Percentiles rank a stretch among this genome's conserved stretches.
Evolutionary conservation across 2,329 filamentous ascomycete species (phyloP).

Genomic region (Fusarium sp.): DNA sequence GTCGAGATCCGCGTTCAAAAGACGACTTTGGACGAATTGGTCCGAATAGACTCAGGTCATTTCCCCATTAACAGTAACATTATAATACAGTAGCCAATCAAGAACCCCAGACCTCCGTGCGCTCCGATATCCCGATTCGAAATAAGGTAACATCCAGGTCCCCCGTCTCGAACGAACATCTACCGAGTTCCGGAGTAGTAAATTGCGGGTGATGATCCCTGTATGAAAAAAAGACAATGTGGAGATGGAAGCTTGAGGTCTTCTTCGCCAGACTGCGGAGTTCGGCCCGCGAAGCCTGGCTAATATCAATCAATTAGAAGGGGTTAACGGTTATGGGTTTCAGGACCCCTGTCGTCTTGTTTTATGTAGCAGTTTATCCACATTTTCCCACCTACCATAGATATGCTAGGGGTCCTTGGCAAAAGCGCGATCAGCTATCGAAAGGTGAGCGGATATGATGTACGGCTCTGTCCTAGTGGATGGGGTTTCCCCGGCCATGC

Average conservation of each 20-base stretch:
- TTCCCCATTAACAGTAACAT: background rate
- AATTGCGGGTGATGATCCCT: conserved; percentile 5
- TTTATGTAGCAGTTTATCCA: conserved; percentile 10
- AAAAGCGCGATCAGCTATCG: background rate
- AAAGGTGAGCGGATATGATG: conserved; percentile 5
- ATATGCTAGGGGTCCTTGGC: background rate
- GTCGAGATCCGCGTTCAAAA: background rate
- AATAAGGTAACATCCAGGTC: background rate
- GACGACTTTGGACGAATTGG: background rate
- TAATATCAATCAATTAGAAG: background rate
- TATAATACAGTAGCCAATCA: conserved; percentile 9
- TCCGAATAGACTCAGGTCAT: conserved; percentile 4
- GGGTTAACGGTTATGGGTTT: conserved; percentile 9
- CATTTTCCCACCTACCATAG: conserved; percentile 30
- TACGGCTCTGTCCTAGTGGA: conserved; percentile 4
- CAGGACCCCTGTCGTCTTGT: conserved; percentile 9
- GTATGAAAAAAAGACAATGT: background rate
- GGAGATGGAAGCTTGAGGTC: background rate
- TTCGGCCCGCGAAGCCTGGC: conserved; percentile 13
- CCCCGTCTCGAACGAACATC: conserved; percentile 3
- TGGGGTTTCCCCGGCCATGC: background rate
- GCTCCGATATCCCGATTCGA: conserved; percentile 21
- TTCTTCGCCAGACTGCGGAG: background rate
- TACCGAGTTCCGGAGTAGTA: conserved; percentile 18
- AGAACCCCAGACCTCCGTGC: conserved; percentile 21